Percentiles rank a stretch among this genome's conserved stretches.
Evolutionary conservation across 2,329 filamentous ascomycete genomes (phyloP).

Genomic region (Ceratocystiopsis minuta): DNA sequence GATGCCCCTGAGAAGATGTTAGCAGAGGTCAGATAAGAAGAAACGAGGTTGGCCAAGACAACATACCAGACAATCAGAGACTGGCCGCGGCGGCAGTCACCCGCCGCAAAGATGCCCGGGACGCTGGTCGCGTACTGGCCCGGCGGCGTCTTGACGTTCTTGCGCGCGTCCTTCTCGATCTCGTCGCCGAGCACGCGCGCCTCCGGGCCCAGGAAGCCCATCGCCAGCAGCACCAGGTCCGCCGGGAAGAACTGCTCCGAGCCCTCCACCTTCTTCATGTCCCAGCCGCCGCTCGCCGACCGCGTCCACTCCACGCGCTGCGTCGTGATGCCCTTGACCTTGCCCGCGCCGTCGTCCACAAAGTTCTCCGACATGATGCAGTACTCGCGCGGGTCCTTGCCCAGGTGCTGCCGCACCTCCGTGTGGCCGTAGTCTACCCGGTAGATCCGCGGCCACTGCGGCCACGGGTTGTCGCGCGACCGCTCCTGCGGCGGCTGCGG

Average conservation of each 20-base stretch:
- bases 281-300: constrained; percentile 76
- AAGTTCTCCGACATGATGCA: constrained; percentile 98
- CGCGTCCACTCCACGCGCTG: constrained; percentile 93
- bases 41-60: too few species aligned
- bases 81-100: constrained; percentile 78
- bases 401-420: constrained; percentile 90
- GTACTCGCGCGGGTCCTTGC: constrained; percentile 89
- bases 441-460: constrained; percentile 95
- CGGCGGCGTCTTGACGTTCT: constrained; percentile 87
- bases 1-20: constrained; percentile 45
- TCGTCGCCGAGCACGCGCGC: constrained; percentile 71
- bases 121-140: constrained; percentile 82
- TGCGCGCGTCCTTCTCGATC: constrained; percentile 78
- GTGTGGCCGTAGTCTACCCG: constrained; percentile 96
- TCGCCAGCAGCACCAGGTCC: constrained; percentile 81
- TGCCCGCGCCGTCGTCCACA: constrained; percentile 69
- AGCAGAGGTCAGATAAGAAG: too few species aligned
- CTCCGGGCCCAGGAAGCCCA: constrained; percentile 94
- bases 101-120: constrained; percentile 77
- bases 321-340: constrained; percentile 91
- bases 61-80: constrained; percentile 2
- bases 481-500: constrained; percentile 84
- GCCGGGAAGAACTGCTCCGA: constrained; percentile 93
- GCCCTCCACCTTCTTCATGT: constrained; percentile 94
- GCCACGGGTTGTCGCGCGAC: constrained; percentile 90